phyloP scores from a whole-genome alignment of 257 asterid species.

The Schizonepeta tenuifolia region DNA sequence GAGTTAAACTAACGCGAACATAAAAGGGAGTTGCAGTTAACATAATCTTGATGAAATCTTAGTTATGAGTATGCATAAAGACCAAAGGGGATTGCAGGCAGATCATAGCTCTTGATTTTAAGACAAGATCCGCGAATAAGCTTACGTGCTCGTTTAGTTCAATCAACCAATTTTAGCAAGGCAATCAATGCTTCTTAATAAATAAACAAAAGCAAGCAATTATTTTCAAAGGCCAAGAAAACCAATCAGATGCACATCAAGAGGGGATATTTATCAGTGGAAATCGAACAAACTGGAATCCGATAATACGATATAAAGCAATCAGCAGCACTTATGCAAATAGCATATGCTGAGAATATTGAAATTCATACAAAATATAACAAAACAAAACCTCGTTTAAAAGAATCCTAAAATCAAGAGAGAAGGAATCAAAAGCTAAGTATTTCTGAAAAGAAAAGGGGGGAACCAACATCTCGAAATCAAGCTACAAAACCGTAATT shows the following conservation, averaged over 20 bases:
- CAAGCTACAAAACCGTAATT: conserved; percentile 1
- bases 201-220: conserved; percentile 5
- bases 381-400: neutral
- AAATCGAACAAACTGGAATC: conserved; percentile 15
- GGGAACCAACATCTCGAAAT: neutral
- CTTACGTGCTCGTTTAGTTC: neutral
- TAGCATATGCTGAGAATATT: conserved; percentile 13
- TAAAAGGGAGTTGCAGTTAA: no score
- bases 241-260: conserved; percentile 13
- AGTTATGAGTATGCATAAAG: no score
- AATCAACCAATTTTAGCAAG: conserved; percentile 23
- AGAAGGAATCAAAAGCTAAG: neutral
- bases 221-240: conserved; percentile 10
- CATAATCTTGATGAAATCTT: neutral
- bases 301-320: neutral
- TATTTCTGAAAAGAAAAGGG: neutral
- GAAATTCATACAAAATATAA: neutral
- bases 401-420: neutral
- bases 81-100: no score
- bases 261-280: neutral
- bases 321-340: conserved; percentile 18
- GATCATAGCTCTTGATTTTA: neutral
- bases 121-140: neutral
- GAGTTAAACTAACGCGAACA: no score
- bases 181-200: conserved; percentile 4